These are phyloP conservation scores for Sophora flavescens DNA, from an alignment of 306 rosid genomes.

Conservation along the genomic window DNA sequence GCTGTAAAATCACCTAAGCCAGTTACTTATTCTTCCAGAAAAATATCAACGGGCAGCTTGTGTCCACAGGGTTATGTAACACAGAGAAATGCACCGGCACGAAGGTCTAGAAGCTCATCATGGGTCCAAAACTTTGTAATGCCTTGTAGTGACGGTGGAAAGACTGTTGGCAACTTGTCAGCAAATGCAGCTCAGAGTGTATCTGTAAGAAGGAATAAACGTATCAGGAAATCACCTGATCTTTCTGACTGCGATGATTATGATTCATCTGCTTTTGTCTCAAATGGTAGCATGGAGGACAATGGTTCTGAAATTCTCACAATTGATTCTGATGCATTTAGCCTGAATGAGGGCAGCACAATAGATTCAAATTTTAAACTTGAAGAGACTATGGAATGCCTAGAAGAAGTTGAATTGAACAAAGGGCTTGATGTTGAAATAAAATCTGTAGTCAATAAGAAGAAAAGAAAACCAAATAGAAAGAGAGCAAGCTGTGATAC, in stretches of 20 bases:
- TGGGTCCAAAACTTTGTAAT: conserved; percentile 55
- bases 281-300: conserved; percentile 75
- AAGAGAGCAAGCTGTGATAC: conserved; percentile 67
- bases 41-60: conserved; percentile 62
- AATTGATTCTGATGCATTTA: conserved; percentile 73
- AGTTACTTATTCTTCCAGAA: conserved; percentile 62
- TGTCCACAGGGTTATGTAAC: conserved; percentile 53
- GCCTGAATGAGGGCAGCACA: conserved; percentile 78
- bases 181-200: conserved; percentile 57
- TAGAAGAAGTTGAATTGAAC: conserved; percentile 65
- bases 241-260: conserved; percentile 67
- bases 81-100: conserved; percentile 54
- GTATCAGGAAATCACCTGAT: conserved; percentile 67
- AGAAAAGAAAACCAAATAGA: conserved; percentile 88
- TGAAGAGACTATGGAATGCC: conserved; percentile 67
- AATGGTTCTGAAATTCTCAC: conserved; percentile 75
- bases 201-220: conserved; percentile 56
- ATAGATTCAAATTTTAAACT: conserved; percentile 72
- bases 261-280: conserved; percentile 63
- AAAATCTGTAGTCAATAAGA: conserved; percentile 68
- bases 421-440: conserved; percentile 74
- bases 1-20: conserved; percentile 58
- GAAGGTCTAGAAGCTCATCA: conserved; percentile 74
- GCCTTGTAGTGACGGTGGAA: conserved; percentile 54
- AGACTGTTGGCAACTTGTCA: conserved; percentile 46